Conservation (phyloP, 2,329 filamentous ascomycete species). For the Xylaria arbuscula region DNA sequence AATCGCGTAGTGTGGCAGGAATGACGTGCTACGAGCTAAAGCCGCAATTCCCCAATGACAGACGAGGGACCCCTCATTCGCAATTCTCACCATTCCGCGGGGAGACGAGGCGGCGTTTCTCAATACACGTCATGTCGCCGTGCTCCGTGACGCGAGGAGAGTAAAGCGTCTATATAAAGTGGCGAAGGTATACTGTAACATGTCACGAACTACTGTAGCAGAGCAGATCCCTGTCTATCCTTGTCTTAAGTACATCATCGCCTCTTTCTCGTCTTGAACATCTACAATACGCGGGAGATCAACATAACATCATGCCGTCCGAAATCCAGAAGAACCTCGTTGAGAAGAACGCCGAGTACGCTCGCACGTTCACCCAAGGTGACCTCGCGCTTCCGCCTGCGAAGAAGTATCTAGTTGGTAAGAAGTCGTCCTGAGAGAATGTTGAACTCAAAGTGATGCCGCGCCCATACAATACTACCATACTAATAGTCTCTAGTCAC, state of each 20-base stretch:
- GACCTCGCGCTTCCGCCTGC: conserved; percentile 74
- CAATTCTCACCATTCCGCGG: conserved; percentile 26
- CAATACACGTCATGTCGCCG: conserved; percentile 15
- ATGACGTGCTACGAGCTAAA: conserved; percentile 37
- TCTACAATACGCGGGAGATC: not conserved
- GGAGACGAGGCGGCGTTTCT: conserved; percentile 12
- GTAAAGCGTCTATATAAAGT: conserved; percentile 25
- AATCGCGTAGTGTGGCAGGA: conserved; percentile 29
- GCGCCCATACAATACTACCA: no score
- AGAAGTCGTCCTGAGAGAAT: conserved; percentile 30
- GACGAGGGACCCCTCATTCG: conserved; percentile 32
- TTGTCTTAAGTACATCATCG: not conserved
- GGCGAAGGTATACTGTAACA: not conserved
- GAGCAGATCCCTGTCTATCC: conserved; percentile 3
- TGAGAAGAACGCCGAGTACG: conserved; percentile 68
- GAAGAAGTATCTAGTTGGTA: conserved; percentile 74
- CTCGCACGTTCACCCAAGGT: conserved; percentile 71
- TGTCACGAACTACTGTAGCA: not conserved
- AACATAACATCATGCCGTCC: conserved; percentile 46
- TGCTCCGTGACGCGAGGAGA: not conserved
- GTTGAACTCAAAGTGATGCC: not conserved
- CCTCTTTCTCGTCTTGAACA: not conserved
- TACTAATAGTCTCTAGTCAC: conserved; percentile 62
- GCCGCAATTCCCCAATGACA: conserved; percentile 34
- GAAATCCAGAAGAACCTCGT: conserved; percentile 65